Evolutionary conservation across 306 rosid genomes (phyloP).

Genomic region (Geum urbanum): DNA sequence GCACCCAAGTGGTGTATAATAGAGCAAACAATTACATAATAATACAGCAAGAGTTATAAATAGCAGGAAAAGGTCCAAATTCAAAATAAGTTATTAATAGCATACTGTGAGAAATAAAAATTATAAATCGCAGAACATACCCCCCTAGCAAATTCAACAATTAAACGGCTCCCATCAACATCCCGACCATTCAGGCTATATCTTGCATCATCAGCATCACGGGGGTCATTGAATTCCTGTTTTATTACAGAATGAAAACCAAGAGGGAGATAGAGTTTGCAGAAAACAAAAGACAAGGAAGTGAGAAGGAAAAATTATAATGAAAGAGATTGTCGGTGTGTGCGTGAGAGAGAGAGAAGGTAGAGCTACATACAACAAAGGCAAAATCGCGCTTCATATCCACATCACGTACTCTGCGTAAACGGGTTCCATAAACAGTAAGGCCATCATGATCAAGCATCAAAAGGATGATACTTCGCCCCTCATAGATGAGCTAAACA

Average conservation of each 20-base stretch:
- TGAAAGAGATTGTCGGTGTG: neutral
- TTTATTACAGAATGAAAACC: constrained; percentile 2
- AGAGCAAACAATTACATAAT: neutral
- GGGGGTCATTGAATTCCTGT: constrained; percentile 39
- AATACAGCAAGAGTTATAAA: neutral
- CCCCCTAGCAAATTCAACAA: constrained; percentile 47
- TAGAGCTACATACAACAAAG: constrained; percentile 43
- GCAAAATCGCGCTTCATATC: constrained; percentile 57
- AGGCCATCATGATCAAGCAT: constrained; percentile 52
- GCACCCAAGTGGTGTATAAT: neutral
- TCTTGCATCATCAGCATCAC: constrained; percentile 56
- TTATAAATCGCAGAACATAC: constrained; percentile 21
- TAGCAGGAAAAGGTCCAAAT: neutral
- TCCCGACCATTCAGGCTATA: constrained; percentile 45
- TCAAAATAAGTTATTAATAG: neutral
- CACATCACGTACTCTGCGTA: constrained; percentile 60
- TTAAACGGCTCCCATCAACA: constrained; percentile 41
- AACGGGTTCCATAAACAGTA: constrained; percentile 52
- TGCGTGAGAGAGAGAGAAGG: neutral
- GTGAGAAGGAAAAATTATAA: neutral
- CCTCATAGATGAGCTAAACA: constrained; percentile 57
- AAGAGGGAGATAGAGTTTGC: constrained; percentile 10
- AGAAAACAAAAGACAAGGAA: neutral
- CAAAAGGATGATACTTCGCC: constrained; percentile 56
- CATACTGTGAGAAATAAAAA: neutral